Evolutionary conservation across 2,329 filamentous ascomycete species (phyloP), one percentile per base, ranked within the genome.

Genomic region (Arthrobotrys pseudoclavata): DNA sequence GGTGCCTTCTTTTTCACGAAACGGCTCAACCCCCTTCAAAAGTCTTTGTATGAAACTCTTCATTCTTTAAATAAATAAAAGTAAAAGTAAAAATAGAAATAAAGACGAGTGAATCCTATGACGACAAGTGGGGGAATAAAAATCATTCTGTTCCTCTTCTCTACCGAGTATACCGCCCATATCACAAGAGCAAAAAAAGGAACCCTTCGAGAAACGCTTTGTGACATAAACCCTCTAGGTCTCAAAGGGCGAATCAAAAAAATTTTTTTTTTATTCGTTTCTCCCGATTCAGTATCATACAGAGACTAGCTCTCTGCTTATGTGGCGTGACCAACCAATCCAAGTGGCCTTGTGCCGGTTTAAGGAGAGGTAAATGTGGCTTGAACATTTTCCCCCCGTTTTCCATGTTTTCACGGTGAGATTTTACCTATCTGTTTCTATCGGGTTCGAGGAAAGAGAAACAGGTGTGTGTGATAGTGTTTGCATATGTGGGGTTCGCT

Each of bases 171-270:
- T 37, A 31, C 9, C 1, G 10, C 5, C 9, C 26, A 1, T n/a
- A 31, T 55, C 53, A 42, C 53, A 57, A 40, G 9, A 15, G 2
- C 7, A 26, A 20, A 60, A 60, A 60, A 42, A 12, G 22, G 34
- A 60, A 60, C 15, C 5, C 29, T 57, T 57, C 31, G 7, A 53
- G 50, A 53, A 34, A 53, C 29, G 29, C 29, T 57, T 45, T 20
- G 20, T 20, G 42, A 18, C 42, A 45, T 18, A 22, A 57, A 57
- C 52, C 15, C 52, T 40, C 52, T 29, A 18, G 15, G 52, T 57
- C 52, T 57, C 31, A 57, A 57, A 57, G 52, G 52, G 2, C 9
- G 4, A 40, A 15, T 48, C 18, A 10, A 48, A 22, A 20, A 48
- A 9, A 48, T 3, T 29, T 15, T 29, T 29, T 29, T 29, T 3